Evolutionary conservation across 441 rosid species (phyloP), one percentile per base, ranked within the genome.

Genomic region (Bruguiera hainesii): DNA sequence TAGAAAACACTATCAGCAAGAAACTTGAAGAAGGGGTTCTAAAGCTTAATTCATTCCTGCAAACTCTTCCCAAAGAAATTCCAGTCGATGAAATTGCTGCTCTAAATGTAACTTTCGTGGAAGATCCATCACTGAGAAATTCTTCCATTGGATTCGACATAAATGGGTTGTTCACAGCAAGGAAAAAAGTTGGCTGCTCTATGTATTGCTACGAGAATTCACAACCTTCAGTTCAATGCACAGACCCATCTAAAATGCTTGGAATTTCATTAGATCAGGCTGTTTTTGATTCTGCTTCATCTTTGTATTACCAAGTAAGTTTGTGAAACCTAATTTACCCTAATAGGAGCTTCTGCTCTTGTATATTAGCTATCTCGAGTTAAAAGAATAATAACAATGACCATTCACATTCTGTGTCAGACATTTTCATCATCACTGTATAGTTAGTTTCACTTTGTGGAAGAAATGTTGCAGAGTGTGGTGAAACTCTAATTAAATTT

Each of bases 231-330:
- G 79, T 77, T 74, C 42, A 76, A 63, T 93, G 95, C 76, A 64
- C 78, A 37, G 87, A 79, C 72, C 80, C 87, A 66, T 72, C 80
- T 75, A 86, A 85, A 78, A 90, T 93, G 98, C 84, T 93, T 57
- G 96, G 96, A 55, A 90, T 93, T 70, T 83, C 96, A 66, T 75
- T 93, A 20, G 93, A 87, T n/a, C 95, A 84, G 76, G 95, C 88
- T 55, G 95, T 93, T 37, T 89, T 93, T 67, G 85, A 81, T 74
- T 93, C 98, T 75, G 98, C 95, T 31, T 85, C 96, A 59, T 82
- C 90, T 57, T 76, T 90, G 66, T 93, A 93, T 78, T 93, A 89
- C 68, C 73, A 90, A 82, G 97, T 93, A 84, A 82, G 98, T 80
- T 79, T 69, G 10, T 19, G 49, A 60, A 68, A 68, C 37, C 50